Evolutionary conservation across 352 stramenopile genomes (phyloP).

Genomic region (Achlya hypogyna): DNA sequence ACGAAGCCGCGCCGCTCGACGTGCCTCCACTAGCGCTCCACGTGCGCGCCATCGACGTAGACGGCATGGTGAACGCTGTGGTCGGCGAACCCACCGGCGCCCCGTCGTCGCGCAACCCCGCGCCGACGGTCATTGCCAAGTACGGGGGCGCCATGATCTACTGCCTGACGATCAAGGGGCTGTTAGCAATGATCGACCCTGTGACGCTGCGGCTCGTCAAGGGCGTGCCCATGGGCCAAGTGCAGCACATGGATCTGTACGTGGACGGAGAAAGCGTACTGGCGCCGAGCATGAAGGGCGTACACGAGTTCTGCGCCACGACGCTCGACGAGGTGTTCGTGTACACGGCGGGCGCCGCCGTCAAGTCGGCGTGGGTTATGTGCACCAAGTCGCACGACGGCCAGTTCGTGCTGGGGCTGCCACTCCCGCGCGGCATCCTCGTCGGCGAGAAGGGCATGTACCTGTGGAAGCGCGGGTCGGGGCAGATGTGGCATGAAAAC

Average conservation of each 20-base stretch:
- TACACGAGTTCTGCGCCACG: slow-evolving; percentile 44
- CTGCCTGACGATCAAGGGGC: slow-evolving; percentile 57
- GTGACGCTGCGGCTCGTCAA: slow-evolving; percentile 33
- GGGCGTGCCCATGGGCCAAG: slow-evolving; percentile 38
- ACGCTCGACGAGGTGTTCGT: slow-evolving; percentile 39
- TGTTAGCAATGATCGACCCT: slow-evolving; percentile 47
- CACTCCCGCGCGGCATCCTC: slow-evolving; percentile 58
- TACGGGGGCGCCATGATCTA: slow-evolving; percentile 31
- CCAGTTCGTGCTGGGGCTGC: slow-evolving; percentile 59
- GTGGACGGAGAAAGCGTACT: slow-evolving; percentile 50
- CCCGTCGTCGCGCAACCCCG: slow-evolving; percentile 3
- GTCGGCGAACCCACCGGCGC: background rate
- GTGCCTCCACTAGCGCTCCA: background rate
- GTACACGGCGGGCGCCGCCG: slow-evolving; percentile 47
- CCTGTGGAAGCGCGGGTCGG: slow-evolving; percentile 43
- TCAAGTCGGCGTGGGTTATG: slow-evolving; percentile 61
- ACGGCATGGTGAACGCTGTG: background rate
- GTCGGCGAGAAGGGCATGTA: slow-evolving; percentile 75
- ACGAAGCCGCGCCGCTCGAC: background rate
- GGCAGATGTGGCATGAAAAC: slow-evolving; percentile 48
- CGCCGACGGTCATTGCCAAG: slow-evolving; percentile 10
- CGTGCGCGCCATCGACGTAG: slow-evolving; percentile 1
- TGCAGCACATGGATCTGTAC: slow-evolving; percentile 62
- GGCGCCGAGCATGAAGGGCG: slow-evolving; percentile 61
- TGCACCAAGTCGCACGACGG: slow-evolving; percentile 60